These are phyloP conservation scores for Aspergillus tamarii DNA, from an alignment of 2,329 filamentous ascomycete genomes.

Conservation along the genomic window DNA sequence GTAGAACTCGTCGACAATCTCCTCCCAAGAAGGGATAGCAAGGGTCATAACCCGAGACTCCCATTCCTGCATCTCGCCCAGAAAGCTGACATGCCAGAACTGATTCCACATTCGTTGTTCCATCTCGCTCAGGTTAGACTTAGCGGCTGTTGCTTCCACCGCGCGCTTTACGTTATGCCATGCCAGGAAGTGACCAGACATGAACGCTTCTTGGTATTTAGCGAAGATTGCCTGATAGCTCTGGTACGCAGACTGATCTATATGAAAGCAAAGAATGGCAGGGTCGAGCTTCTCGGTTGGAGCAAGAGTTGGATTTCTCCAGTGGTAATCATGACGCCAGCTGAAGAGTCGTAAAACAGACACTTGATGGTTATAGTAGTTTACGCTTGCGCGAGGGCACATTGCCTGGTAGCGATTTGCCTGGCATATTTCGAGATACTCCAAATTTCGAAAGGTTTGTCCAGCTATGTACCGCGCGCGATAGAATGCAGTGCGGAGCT, in stretches of 20 bases:
- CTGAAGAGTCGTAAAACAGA: slow-evolving; percentile 31
- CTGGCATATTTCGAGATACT: slow-evolving; percentile 20
- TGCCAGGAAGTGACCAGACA: slow-evolving; percentile 13
- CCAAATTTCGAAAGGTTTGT: slow-evolving; percentile 17
- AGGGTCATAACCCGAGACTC: slow-evolving; percentile 26
- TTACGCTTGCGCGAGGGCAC: slow-evolving; percentile 22
- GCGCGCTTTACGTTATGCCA: slow-evolving; percentile 21
- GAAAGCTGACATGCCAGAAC: slow-evolving; percentile 31
- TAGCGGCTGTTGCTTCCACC: slow-evolving; percentile 16
- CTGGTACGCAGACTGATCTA: slow-evolving; percentile 27
- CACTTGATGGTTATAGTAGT: slow-evolving; percentile 16
- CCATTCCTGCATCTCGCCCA: slow-evolving; percentile 32
- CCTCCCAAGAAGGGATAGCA: slow-evolving; percentile 30
- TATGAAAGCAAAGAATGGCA: slow-evolving; percentile 25
- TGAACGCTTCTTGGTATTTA: slow-evolving; percentile 10
- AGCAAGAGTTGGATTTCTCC: slow-evolving; percentile 22
- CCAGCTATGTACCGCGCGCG: slow-evolving; percentile 22
- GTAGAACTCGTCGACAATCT: slow-evolving; percentile 30
- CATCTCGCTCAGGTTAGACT: slow-evolving; percentile 15
- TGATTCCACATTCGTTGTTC: slow-evolving; percentile 23
- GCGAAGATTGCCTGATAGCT: slow-evolving; percentile 14
- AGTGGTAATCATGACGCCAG: slow-evolving; percentile 25
- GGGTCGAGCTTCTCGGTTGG: slow-evolving; percentile 31
- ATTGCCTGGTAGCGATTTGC: slow-evolving; percentile 28
- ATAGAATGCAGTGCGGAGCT: slow-evolving; percentile 14